phyloP scores from a whole-genome alignment of 768 basidiomycete species.

The Lepiota brunneoincarnata region DNA sequence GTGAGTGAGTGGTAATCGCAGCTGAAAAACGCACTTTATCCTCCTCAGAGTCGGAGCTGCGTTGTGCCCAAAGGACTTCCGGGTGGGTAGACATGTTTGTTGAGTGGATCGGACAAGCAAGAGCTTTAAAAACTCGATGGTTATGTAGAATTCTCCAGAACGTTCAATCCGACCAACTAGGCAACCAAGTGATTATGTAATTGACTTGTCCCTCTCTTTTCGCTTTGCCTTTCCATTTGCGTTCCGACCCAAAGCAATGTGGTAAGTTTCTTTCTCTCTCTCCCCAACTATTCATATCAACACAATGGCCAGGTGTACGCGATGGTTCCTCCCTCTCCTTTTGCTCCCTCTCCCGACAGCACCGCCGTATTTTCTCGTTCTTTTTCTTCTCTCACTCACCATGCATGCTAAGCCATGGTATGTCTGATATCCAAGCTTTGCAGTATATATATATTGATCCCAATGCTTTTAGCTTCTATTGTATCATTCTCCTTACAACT shows the following conservation, averaged over 20 bases:
- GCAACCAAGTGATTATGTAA: slow-evolving; percentile 8
- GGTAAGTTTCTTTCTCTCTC: slow-evolving; percentile 37
- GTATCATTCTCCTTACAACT: slow-evolving; percentile 78
- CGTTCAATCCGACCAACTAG: slow-evolving; percentile 17
- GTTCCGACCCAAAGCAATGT: slow-evolving; percentile 38
- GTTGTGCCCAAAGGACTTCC: slow-evolving; percentile 94
- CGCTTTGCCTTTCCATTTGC: neutral
- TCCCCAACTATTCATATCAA: slow-evolving; percentile 1
- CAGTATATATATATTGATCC: slow-evolving; percentile 3
- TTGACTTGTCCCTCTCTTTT: neutral
- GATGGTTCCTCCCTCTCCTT: slow-evolving; percentile 80
- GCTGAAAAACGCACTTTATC: slow-evolving; percentile 54
- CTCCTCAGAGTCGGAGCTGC: slow-evolving; percentile 63
- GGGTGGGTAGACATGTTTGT: slow-evolving; percentile 59
- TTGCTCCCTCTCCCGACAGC: slow-evolving; percentile 78
- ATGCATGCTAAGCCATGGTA: slow-evolving; percentile 86
- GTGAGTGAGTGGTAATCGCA: slow-evolving; percentile 19
- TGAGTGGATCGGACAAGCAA: slow-evolving; percentile 11
- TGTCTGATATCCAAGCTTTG: slow-evolving; percentile 21
- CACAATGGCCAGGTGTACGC: slow-evolving; percentile 60
- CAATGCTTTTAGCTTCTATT: slow-evolving; percentile 64
- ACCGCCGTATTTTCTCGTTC: slow-evolving; percentile 72
- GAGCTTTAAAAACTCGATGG: slow-evolving; percentile 19
- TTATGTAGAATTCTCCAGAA: slow-evolving; percentile 43
- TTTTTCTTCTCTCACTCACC: slow-evolving; percentile 75